phyloP scores from a whole-genome alignment of 352 stramenopile genomes.

The Phytophthora rubi region DNA sequence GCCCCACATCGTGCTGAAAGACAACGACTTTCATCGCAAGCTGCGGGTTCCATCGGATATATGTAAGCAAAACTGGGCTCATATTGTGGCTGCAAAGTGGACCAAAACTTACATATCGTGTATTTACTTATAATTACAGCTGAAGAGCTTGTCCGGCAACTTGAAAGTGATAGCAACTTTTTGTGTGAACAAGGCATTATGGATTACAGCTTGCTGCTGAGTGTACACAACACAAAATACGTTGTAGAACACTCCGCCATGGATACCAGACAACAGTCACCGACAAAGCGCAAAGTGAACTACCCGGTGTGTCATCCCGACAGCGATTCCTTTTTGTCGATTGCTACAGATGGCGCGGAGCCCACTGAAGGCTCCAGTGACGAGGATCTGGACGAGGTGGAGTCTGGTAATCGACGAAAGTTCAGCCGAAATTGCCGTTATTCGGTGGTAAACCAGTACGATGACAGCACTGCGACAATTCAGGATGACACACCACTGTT shows the following conservation, averaged over 20 bases:
- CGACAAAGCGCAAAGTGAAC: slow-evolving; percentile 76
- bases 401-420: slow-evolving; percentile 53
- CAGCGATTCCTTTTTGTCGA: slow-evolving; percentile 51
- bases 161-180: slow-evolving; percentile 79
- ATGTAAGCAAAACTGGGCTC: slow-evolving; percentile 22
- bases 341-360: slow-evolving; percentile 39
- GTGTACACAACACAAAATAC: slow-evolving; percentile 88
- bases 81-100: not conserved
- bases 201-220: slow-evolving; percentile 90
- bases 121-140: slow-evolving; percentile 29
- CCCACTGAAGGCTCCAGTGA: slow-evolving; percentile 52
- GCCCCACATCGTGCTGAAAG: slow-evolving; percentile 82
- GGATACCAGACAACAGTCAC: slow-evolving; percentile 46
- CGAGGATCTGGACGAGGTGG: slow-evolving; percentile 63
- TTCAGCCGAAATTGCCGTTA: slow-evolving; percentile 78
- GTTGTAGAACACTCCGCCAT: slow-evolving; percentile 71
- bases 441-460: slow-evolving; percentile 62
- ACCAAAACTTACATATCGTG: slow-evolving; percentile 15
- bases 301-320: slow-evolving; percentile 75
- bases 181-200: slow-evolving; percentile 85
- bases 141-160: slow-evolving; percentile 63
- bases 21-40: slow-evolving; percentile 90
- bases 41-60: slow-evolving; percentile 71
- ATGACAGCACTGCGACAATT: slow-evolving; percentile 43
- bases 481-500: slow-evolving; percentile 61